Evolutionary conservation across 495 filamentous ascomycete genomes (phyloP), one percentile per base, ranked within the genome.

Genomic region (Hyaloscypha variabilis): DNA sequence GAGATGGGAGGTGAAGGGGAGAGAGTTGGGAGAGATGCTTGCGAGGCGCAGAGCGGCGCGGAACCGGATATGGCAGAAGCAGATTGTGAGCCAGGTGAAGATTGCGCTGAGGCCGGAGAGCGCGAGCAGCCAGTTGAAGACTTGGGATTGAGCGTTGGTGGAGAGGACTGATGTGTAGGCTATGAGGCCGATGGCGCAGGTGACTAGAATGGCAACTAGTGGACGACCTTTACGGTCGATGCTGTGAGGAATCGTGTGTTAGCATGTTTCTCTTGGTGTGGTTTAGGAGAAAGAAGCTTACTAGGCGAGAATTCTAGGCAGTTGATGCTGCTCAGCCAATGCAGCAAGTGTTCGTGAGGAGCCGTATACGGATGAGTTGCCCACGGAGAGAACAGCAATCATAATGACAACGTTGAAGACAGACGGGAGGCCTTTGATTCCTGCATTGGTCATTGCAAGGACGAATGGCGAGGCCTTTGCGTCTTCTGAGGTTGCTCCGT

Each of bases 11-110:
- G 73, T 77, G 83, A 94, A 98, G 3, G 92, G 87, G 19, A 98
- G 77, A 64, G 96, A 90, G 42, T 89, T 77, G 19, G 94, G 76
- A 6, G 87, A 1, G 81, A 59, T 19, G 77, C 78, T 93, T 92
- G 97, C 11, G 86, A 93, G 2, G 13, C 13, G 28, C 8, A 26
- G 29, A 6, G 62, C 62, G 21, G 30, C 4, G 39, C 94, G 93
- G 83, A 98, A 98, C 29, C 94, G 91, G 76, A 98, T 96, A 75
- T 98, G 94, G 1, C 85, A 82, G 0, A 95, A 78, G 73, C 93
- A 97, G 75, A 97, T 92, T 46, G 90, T 92, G 56, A 88, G 88
- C 94, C 94, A 97, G 49, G 94, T 97, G 79, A 97, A 91, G 77
- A 97, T 89, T 25, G 90, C 90, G 0, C 90, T 92, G 19, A 98